Base-by-base conservation (phyloP, 2,329 filamentous ascomycete species). In the Pestalotiopsis sp. region DNA sequence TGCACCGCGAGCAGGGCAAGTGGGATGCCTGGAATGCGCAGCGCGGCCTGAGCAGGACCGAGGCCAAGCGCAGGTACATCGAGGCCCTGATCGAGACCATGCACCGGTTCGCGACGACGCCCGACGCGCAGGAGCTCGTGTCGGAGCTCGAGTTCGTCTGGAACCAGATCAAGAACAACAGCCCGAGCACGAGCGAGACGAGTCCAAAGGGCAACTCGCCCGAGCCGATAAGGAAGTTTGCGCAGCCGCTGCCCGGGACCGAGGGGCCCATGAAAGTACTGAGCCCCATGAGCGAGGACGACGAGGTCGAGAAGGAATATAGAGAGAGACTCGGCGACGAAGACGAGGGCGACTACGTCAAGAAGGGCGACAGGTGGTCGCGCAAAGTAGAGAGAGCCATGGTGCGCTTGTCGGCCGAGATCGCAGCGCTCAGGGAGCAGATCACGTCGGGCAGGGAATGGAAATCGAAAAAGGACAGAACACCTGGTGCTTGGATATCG, bases 71-170 rank as follows among this genome's bases (percentile, higher is more conserved):
- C 75, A 88, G 92, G 74, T 98, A 99, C 79, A 95, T 99, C 78
- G 93, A 95, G 76, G 95, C 93, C 20, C 85, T 99, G 70, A 97
- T 99, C 79, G 92, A 95, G 75, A 98, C 95, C 1, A 98, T 99
- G 95, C 95, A 98, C 83, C 89, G 90, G 77, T 98, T 97, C 83
- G 96, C 96, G 64, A 96, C 92, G 56, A 98, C 94, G 20, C 87
- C 91, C 88, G 94, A 97, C 78, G 94, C 94, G 7, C 88, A 91
- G 69, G 95, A 97, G 80, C 86, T 99, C 52, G 95, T 98, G 49
- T 87, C 91, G 11, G 96, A 99, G 80, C 88, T 99, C n/a, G 96
- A 99, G 81, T 99, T 98, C 76, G 95, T 99, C 52, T 99, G 96
- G 96, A 94, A 98, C 74, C 96, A 98, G 80, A 95, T 99, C 75